A percentile compares a stretch with the other conserved stretches of the same genome.
phyloP scores from a whole-genome alignment of 257 asterid species.

The Solanum appendiculatum region DNA sequence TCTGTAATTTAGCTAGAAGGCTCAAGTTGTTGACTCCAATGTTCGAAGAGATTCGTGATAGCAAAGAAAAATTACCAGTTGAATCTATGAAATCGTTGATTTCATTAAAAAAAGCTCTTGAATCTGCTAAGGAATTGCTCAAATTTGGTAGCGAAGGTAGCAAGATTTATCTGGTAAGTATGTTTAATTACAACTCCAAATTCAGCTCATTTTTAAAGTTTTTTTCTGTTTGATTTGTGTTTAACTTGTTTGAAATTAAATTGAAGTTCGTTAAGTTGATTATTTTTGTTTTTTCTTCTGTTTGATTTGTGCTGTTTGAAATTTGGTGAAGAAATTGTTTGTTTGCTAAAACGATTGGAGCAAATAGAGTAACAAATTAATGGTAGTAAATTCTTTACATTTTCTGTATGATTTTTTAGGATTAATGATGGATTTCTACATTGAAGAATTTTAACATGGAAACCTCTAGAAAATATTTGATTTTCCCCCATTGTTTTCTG shows the following conservation, averaged over 20 bases:
- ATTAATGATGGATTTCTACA: neutral
- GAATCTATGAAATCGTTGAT: conserved; percentile 38
- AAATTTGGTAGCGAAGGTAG: conserved; percentile 93
- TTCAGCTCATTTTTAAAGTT: neutral
- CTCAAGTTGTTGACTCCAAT: conserved; percentile 86
- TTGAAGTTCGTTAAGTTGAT: neutral
- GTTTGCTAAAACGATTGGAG: neutral
- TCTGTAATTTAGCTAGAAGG: conserved; percentile 77
- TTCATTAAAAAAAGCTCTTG: conserved; percentile 37
- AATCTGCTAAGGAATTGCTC: conserved; percentile 74
- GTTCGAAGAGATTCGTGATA: conserved; percentile 94
- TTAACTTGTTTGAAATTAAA: neutral
- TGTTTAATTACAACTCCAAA: neutral
- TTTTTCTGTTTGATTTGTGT: neutral
- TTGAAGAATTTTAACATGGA: neutral
- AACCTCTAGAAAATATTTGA: neutral
- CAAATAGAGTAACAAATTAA: neutral
- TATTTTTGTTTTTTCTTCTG: too few species aligned
- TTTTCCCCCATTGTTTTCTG: neutral
- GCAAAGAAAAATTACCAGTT: conserved; percentile 45
- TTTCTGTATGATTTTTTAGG: neutral
- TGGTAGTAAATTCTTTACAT: neutral
- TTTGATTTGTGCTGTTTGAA: neutral
- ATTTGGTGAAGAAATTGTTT: neutral
- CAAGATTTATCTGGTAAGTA: conserved; percentile 68